A percentile compares a stretch with the other conserved stretches of the same genome.
These are phyloP conservation scores for Clonostachys chloroleuca DNA, from an alignment of 2,329 filamentous ascomycete genomes.

Conservation along the genomic window DNA sequence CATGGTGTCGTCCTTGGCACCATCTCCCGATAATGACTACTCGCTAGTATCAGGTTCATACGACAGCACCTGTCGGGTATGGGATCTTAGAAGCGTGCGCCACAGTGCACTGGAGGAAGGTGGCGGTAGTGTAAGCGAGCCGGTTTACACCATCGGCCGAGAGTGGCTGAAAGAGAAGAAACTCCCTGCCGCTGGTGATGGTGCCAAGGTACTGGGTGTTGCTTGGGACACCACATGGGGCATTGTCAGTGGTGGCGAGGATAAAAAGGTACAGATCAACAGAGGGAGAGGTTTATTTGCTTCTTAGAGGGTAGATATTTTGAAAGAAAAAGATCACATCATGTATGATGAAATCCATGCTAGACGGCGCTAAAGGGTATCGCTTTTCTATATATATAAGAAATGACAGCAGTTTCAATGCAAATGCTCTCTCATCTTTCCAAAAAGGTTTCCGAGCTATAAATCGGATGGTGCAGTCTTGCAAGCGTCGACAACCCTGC, in stretches of 20 bases:
- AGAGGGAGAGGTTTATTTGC: conserved; percentile 51
- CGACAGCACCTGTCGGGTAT: conserved; percentile 88
- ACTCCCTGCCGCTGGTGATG: conserved; percentile 68
- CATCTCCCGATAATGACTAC: conserved; percentile 64
- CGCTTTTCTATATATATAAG: neutral
- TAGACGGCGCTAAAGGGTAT: neutral
- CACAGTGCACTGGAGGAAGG: conserved; percentile 54
- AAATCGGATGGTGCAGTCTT: neutral
- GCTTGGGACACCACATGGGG: conserved; percentile 83
- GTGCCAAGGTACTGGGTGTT: conserved; percentile 85
- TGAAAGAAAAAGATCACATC: neutral
- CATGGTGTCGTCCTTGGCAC: conserved; percentile 48
- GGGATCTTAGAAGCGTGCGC: conserved; percentile 78
- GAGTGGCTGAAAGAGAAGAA: conserved; percentile 66
- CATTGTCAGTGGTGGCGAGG: conserved; percentile 88
- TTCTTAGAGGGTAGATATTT: conserved; percentile 14
- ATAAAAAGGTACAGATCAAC: conserved; percentile 93
- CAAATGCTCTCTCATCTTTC: neutral
- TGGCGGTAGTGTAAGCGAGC: conserved; percentile 62
- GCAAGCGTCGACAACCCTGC: conserved; percentile 14
- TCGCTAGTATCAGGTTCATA: conserved; percentile 86
- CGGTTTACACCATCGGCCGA: conserved; percentile 71
- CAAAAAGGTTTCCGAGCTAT: neutral
- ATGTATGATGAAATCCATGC: neutral
- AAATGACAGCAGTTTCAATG: neutral